Conservation (phyloP, 2,329 filamentous ascomycete species). For the Zasmidium citrigriseum region DNA sequence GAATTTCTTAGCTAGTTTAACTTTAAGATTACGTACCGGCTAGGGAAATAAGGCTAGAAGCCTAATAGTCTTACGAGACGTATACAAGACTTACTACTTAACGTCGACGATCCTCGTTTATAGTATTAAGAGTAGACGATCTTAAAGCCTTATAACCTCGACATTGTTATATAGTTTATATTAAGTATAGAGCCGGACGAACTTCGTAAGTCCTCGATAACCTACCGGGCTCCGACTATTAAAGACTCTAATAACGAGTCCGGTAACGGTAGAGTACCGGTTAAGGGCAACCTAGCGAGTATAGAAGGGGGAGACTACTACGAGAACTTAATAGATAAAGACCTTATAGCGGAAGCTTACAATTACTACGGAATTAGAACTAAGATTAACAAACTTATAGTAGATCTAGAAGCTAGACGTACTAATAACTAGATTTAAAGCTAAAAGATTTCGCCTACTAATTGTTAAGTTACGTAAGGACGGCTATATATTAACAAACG, state of each 20-base stretch:
- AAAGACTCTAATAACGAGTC: too few relatives aligned
- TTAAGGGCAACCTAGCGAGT: not conserved
- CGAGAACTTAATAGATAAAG: too few relatives aligned
- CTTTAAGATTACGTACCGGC: slow-evolving; percentile 32
- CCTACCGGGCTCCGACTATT: too few relatives aligned
- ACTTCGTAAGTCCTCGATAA: not conserved
- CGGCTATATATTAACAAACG: not conserved
- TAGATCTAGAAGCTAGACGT: not conserved
- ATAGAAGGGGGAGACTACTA: too few relatives aligned
- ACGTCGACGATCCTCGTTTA: not conserved
- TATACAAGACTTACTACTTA: not conserved
- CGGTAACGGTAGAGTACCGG: too few relatives aligned
- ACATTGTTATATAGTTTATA: not conserved
- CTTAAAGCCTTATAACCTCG: not conserved
- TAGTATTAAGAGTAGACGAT: not conserved
- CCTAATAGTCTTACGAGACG: not conserved
- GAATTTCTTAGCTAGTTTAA: slow-evolving; percentile 27
- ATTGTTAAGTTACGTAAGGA: not conserved
- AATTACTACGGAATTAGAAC: too few relatives aligned
- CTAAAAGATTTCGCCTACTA: not conserved
- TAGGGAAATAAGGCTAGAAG: not conserved
- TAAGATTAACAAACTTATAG: too few relatives aligned
- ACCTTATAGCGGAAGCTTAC: too few relatives aligned
- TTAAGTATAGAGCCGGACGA: not conserved
- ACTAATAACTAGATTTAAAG: not conserved